These are phyloP conservation scores for sunflower (Helianthus annuus) DNA, from an alignment of 129 eudicot genomes.

Conservation along the genomic window DNA sequence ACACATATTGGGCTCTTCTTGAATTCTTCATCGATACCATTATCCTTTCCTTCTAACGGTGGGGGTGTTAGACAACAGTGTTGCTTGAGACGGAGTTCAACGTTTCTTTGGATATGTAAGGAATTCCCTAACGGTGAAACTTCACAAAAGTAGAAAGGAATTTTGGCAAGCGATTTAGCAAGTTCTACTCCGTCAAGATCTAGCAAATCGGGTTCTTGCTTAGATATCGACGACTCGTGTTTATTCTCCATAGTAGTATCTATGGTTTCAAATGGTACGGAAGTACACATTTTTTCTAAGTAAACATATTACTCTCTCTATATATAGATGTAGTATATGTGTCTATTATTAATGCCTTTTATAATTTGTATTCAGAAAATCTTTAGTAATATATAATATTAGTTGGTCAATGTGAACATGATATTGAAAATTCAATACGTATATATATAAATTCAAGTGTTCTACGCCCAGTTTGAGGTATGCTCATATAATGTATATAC, in stretches of 20 bases:
- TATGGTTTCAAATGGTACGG: neutral
- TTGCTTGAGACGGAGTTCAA: neutral
- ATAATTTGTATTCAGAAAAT: neutral
- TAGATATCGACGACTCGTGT: neutral
- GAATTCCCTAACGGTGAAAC: slow-evolving; percentile 24
- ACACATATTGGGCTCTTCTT: slow-evolving; percentile 8
- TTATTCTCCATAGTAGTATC: slow-evolving; percentile 14
- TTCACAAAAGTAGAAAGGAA: slow-evolving; percentile 20
- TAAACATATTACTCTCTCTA: neutral
- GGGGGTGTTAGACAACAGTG: neutral
- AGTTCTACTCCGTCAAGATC: slow-evolving; percentile 21
- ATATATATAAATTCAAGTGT: neutral
- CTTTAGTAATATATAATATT: neutral
- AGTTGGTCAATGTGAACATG: neutral
- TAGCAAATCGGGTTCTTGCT: neutral
- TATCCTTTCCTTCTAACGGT: neutral
- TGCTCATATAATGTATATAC: too few relatives aligned
- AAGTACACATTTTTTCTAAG: neutral
- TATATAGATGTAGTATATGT: neutral
- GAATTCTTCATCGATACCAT: neutral
- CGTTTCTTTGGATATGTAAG: slow-evolving; percentile 29
- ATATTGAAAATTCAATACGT: neutral
- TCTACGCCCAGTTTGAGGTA: too few relatives aligned
- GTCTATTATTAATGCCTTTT: neutral
- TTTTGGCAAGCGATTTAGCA: slow-evolving; percentile 21